A percentile compares a stretch with the other conserved stretches of the same genome.
Conservation (phyloP, 2,329 filamentous ascomycete genomes). For the Whalleya microplaca region DNA sequence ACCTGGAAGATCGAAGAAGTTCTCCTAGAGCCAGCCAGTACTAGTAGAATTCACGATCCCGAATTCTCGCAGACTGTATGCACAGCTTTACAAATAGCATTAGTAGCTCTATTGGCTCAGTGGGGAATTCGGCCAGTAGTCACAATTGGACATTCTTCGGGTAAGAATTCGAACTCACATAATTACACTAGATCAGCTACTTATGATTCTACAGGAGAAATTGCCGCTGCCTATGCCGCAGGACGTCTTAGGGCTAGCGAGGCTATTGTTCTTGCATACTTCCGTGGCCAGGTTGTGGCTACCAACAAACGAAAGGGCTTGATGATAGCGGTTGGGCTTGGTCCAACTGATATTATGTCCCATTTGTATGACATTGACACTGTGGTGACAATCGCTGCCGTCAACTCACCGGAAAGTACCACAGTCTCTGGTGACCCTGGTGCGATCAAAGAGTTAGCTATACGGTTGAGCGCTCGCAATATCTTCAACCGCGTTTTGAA, state of each 20-base stretch:
- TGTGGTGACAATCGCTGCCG: slow-evolving; percentile 3
- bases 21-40: background rate
- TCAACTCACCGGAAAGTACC: slow-evolving; percentile 12
- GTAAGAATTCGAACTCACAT: background rate
- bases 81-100: background rate
- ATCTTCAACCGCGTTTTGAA: slow-evolving; percentile 6
- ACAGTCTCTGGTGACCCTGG: slow-evolving; percentile 8
- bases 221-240: slow-evolving; percentile 1
- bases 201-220: background rate
- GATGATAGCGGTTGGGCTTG: slow-evolving; percentile 15
- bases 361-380: background rate
- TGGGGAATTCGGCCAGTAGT: slow-evolving; percentile 3
- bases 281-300: slow-evolving; percentile 3
- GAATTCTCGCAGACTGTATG: background rate
- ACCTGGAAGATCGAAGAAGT: background rate
- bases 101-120: background rate
- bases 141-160: slow-evolving; percentile 5
- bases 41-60: background rate
- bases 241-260: background rate
- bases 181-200: slow-evolving; percentile 3
- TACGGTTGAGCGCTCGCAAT: background rate
- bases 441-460: background rate
- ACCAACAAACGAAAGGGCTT: background rate
- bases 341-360: background rate
- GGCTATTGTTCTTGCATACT: slow-evolving; percentile 10